Evolutionary conservation across 2,329 filamentous ascomycete genomes (phyloP).

Genomic region (Arachnopeziza araneosa): DNA sequence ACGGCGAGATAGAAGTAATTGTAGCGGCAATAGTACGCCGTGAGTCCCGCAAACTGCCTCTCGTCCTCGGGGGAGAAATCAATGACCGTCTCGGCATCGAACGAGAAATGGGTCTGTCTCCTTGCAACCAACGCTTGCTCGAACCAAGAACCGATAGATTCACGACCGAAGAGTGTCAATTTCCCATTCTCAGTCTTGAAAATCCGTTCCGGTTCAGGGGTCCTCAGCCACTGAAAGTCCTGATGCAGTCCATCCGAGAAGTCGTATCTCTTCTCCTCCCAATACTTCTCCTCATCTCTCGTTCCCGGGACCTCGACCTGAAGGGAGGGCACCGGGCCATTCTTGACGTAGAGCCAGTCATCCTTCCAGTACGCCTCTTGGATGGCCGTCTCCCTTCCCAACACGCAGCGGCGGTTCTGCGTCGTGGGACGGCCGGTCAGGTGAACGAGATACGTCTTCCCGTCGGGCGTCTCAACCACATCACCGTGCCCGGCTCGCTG

Average conservation of each 20-base stretch:
- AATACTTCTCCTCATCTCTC: slow-evolving; percentile 45
- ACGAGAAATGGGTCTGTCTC: slow-evolving; percentile 54
- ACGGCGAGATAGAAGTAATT: slow-evolving; percentile 62
- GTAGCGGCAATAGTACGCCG: slow-evolving; percentile 57
- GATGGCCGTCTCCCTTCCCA: slow-evolving; percentile 51
- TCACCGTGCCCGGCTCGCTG: slow-evolving; percentile 50
- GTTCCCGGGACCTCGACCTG: slow-evolving; percentile 44
- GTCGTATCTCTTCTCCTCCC: slow-evolving; percentile 43
- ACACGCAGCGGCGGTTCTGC: slow-evolving; percentile 46
- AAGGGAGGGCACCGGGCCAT: slow-evolving; percentile 50
- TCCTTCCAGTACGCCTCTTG: slow-evolving; percentile 57
- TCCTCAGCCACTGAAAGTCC: slow-evolving; percentile 54
- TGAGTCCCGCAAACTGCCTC: slow-evolving; percentile 55
- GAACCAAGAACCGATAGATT: slow-evolving; percentile 53
- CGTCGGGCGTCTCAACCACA: slow-evolving; percentile 48
- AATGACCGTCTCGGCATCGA: slow-evolving; percentile 52
- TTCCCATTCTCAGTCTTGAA: slow-evolving; percentile 37
- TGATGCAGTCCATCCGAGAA: slow-evolving; percentile 42
- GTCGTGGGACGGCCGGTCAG: slow-evolving; percentile 46
- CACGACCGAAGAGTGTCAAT: slow-evolving; percentile 45
- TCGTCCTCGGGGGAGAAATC: slow-evolving; percentile 51
- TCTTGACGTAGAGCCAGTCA: slow-evolving; percentile 58
- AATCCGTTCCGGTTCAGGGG: slow-evolving; percentile 49
- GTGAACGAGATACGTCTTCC: slow-evolving; percentile 49
- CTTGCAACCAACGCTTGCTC: slow-evolving; percentile 51